Evolutionary conservation across 169 alveolate genomes (phyloP).

Genomic region (Haemoproteus tartakovskyi): DNA sequence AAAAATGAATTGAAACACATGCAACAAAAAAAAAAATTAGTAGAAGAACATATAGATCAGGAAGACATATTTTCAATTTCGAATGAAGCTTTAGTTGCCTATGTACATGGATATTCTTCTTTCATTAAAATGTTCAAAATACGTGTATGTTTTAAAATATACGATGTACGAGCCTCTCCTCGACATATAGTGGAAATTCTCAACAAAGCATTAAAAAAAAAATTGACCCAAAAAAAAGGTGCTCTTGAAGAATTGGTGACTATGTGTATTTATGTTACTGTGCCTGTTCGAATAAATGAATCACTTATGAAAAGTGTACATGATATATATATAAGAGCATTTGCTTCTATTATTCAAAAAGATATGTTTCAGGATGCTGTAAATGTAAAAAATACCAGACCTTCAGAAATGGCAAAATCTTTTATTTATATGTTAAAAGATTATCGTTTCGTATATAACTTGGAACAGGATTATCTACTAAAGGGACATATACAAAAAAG

Average conservation of each 20-base stretch:
- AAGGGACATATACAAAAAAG: no score
- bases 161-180: no score
- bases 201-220: no score
- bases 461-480: no score
- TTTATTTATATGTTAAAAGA: no score
- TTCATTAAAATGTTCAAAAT: constrained; percentile 8
- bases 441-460: no score
- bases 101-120: constrained; percentile 12
- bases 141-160: constrained; percentile 22
- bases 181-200: no score
- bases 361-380: not conserved
- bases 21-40: constrained; percentile 3
- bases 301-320: constrained; percentile 14
- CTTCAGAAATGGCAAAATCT: no score
- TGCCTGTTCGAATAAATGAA: constrained; percentile 12
- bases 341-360: constrained; percentile 10
- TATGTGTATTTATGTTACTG: constrained; percentile 25
- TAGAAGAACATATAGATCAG: constrained; percentile 1
- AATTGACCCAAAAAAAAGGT: no score
- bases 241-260: no score
- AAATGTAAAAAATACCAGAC: no score
- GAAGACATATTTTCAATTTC: constrained; percentile 11
- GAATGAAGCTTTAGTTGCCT: constrained; percentile 42
- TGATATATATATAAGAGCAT: constrained; percentile 36
- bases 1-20: constrained; percentile 17